Evolutionary conservation across 306 rosid species (phyloP), one percentile per base, ranked within the genome.

Genomic region (Dryas alaskensis): DNA sequence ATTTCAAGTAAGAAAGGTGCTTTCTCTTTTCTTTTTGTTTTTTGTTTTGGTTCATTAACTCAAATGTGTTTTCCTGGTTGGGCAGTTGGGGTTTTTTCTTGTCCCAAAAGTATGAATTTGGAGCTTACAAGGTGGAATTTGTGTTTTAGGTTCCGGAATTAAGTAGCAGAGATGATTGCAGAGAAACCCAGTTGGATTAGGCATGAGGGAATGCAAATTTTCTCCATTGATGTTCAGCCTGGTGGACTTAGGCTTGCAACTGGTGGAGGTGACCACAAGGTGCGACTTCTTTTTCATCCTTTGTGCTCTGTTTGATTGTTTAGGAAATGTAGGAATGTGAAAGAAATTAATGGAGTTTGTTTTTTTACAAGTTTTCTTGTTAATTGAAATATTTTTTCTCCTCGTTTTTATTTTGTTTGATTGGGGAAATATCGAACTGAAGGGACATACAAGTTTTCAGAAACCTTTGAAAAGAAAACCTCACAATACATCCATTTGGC

Each of bases 201-300:
- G 81, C 99, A 94, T 81, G 97, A 94, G 75, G 97, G 99, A 13
- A 88, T 92, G 96, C 97, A 94, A 73, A 94, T 94, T 76, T 94
- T 94, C 86, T 94, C 96, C 81, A 92, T 94, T 80, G 99, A 94
- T 86, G 93, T 94, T 72, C 99, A 94, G 83, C 96, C 97, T 7
- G 97, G 96, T 11, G 97, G 97, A 6, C 88, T 88, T 52, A 82
- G 99, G 80, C 86, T 94, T 27, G 96, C 97, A 11, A 91, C 99
- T 79, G 99, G 99, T 54, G 99, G 99, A 62, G 99, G 99, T 75
- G 99, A 94, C 87, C 97, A 94, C 79, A 94, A 94, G 97, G 99
- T 89, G 60, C 76, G 78, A 55, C 60, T 64, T 22, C 22, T 65
- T 51, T 70, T 50, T 58, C 27, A 12, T 50, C 64, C 65, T 42